These are phyloP conservation scores for Tylopilus sp. DNA, from an alignment of 768 basidiomycete species.

Conservation along the genomic window DNA sequence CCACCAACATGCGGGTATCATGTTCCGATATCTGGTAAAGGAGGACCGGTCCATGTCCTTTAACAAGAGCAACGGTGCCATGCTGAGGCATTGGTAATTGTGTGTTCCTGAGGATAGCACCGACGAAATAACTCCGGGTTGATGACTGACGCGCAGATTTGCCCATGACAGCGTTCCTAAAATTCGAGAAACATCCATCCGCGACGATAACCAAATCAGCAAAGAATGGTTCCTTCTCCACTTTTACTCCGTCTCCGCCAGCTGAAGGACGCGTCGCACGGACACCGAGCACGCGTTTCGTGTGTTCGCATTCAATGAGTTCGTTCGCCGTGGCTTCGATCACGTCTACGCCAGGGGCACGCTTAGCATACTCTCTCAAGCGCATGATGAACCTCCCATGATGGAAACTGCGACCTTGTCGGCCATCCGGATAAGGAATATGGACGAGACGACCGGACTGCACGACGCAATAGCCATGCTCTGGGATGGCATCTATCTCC, in stretches of 20 bases:
- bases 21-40: conserved; percentile 87
- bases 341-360: conserved; percentile 65
- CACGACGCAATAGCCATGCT: conserved; percentile 83
- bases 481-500: conserved; percentile 82
- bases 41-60: conserved; percentile 82
- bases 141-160: conserved; percentile 43
- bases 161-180: conserved; percentile 69
- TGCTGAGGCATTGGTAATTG: conserved; percentile 69
- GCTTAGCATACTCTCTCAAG: conserved; percentile 62
- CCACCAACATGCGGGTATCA: conserved; percentile 92
- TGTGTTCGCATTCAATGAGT: conserved; percentile 56
- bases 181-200: conserved; percentile 95
- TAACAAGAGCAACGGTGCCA: conserved; percentile 81
- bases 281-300: conserved; percentile 62
- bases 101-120: conserved; percentile 77
- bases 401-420: conserved; percentile 86
- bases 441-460: conserved; percentile 61
- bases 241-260: conserved; percentile 25
- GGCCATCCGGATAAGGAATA: conserved; percentile 78
- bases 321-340: conserved; percentile 83
- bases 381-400: conserved; percentile 88
- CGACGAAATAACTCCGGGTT: conserved; percentile 79
- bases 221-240: conserved; percentile 51
- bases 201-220: conserved; percentile 85
- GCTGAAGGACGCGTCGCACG: conserved; percentile 47